A percentile compares a stretch with the other conserved stretches of the same genome.
Conservation (phyloP, 2,329 filamentous ascomycete species). For the Epicoccum nigrum region DNA sequence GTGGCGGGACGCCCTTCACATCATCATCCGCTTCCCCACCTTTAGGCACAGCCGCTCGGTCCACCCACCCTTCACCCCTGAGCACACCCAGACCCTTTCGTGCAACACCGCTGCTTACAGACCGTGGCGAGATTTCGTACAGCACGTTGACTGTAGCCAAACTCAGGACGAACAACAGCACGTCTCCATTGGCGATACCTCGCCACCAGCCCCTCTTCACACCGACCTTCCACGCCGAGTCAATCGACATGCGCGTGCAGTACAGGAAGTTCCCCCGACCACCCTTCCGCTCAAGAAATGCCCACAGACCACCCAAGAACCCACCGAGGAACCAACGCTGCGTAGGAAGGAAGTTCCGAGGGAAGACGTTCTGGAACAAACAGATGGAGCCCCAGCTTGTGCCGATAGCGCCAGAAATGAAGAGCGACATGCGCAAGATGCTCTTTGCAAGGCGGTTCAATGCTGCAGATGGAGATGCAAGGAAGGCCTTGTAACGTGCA, state of each 20-base stretch:
- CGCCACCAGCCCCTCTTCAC: conserved; percentile 88
- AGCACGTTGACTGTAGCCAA: conserved; percentile 79
- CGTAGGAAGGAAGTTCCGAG: conserved; percentile 74
- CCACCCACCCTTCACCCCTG: conserved; percentile 75
- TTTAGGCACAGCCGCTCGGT: conserved; percentile 55
- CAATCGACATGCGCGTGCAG: conserved; percentile 75
- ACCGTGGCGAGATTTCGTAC: conserved; percentile 73
- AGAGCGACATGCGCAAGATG: conserved; percentile 76
- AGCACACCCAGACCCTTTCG: conserved; percentile 77
- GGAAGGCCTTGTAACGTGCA: conserved; percentile 69
- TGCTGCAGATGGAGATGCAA: conserved; percentile 71
- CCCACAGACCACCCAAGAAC: conserved; percentile 84
- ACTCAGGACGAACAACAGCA: conserved; percentile 80
- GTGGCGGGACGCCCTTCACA: conserved; percentile 9
- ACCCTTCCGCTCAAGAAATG: conserved; percentile 71
- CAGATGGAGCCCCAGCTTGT: conserved; percentile 89
- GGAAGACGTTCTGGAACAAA: conserved; percentile 81
- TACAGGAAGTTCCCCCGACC: conserved; percentile 74
- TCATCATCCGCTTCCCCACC: conserved; percentile 18
- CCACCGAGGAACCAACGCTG: conserved; percentile 91
- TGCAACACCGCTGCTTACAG: conserved; percentile 69
- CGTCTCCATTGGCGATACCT: conserved; percentile 80
- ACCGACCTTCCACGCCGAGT: conserved; percentile 91
- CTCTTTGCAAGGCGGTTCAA: conserved; percentile 69
- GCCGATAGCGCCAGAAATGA: conserved; percentile 82